Evolutionary conservation across 371 early-diverging fungal species (phyloP), one percentile per base, ranked within the genome.

Genomic region (Encephalitozoon hellem): DNA sequence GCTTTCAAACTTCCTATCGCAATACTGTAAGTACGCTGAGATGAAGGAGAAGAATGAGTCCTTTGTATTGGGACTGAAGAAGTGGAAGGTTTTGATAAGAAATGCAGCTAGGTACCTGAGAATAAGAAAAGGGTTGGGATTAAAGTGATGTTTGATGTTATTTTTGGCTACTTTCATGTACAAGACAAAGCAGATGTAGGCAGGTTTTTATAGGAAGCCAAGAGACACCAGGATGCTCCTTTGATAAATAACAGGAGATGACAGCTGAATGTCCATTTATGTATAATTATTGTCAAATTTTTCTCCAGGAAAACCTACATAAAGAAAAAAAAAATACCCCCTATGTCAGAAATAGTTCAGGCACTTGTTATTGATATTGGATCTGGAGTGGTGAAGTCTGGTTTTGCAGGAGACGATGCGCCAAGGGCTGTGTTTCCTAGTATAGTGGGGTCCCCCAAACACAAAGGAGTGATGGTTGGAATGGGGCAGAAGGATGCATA

Each of bases 351-450:
- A 23, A 77, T 78, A 74, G 55, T 49, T 65, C 70, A 67, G 70
- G 79, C 85, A 75, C 65, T 88, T 74, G 88, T 94, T 83, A 91
- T 95, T 86, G 93, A 96, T 88, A 97, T 97, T 88, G 99, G 99
- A 83, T 95, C 96, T 86, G 98, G 99, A 87, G 94, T 97, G 93
- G 96, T 97, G 89, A 99, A 97, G 89, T 96, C 97, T 87, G 98
- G 98, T 84, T 97, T 97, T 86, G 96, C 96, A 86, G 98, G 97
- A 84, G 98, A 97, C 88, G 98, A 99, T 86, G 96, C 96, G 69
- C 99, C 97, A 74, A 91, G 95, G 86, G 93, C 94, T 80, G 97
- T 84, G 43, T 96, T 97, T 88, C 96, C 95, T 49, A 93, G 92
- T 77, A 96, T 97, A 84, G 95, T 99, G 76, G 99, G 99, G 80